phyloP scores from a whole-genome alignment of 495 filamentous ascomycete species.

The Astrothelium macrocarpum region DNA sequence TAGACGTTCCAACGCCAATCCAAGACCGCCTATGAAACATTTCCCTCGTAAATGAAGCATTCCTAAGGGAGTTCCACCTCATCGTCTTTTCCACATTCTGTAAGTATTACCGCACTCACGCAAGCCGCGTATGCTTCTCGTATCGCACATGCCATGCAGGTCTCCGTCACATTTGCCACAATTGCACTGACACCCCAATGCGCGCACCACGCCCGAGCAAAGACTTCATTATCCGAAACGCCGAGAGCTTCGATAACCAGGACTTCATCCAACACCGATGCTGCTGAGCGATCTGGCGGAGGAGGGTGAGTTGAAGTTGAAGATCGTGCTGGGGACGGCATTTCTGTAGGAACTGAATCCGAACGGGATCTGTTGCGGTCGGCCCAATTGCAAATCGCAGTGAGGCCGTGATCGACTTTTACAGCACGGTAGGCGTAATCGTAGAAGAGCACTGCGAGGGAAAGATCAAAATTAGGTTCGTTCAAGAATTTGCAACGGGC shows the following conservation, averaged over 20 bases:
- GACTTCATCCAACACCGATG: constrained; percentile 45
- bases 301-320: constrained; percentile 7
- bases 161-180: constrained; percentile 53
- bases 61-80: constrained; percentile 16
- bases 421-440: constrained; percentile 51
- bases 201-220: constrained; percentile 62
- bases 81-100: constrained; percentile 36
- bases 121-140: constrained; percentile 62
- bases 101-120: constrained; percentile 58
- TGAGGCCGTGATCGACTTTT: constrained; percentile 46
- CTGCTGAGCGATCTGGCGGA: constrained; percentile 9
- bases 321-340: not conserved
- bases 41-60: not conserved
- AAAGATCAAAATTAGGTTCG: not conserved
- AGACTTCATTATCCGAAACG: constrained; percentile 60
- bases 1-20: not conserved
- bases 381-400: constrained; percentile 51
- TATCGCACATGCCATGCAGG: constrained; percentile 64
- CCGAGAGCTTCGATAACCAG: constrained; percentile 62
- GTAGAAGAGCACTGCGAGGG: constrained; percentile 44
- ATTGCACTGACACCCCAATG: constrained; percentile 59
- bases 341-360: constrained; percentile 4
- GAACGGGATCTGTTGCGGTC: not conserved
- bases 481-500: not conserved
- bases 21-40: not conserved